Evolutionary conservation across 805 yeast species (phyloP).

Genomic region (Blastobotrys muscicola): DNA sequence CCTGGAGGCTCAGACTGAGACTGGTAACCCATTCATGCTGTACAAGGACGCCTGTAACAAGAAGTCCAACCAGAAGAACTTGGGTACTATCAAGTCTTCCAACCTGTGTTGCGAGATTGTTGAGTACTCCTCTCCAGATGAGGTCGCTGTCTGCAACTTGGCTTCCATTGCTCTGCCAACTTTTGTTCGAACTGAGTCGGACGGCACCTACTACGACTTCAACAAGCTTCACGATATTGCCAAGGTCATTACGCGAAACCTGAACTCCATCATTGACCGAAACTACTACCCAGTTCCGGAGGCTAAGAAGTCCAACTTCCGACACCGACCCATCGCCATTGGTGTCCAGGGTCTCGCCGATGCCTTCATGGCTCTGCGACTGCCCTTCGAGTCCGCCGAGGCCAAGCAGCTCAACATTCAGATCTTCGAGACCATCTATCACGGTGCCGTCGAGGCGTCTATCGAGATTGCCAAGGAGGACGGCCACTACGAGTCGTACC

Average conservation of each 20-base stretch:
- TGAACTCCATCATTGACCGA: slow-evolving; percentile 76
- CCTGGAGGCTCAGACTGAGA: slow-evolving; percentile 86
- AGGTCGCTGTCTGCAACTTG: slow-evolving; percentile 91
- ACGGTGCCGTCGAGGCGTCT: slow-evolving; percentile 84
- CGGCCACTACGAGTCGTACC: slow-evolving; percentile 65
- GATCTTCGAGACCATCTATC: slow-evolving; percentile 92
- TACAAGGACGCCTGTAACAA: slow-evolving; percentile 87
- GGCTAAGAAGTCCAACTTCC: slow-evolving; percentile 66
- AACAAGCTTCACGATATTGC: slow-evolving; percentile 62
- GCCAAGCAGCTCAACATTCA: slow-evolving; percentile 71
- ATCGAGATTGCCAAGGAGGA: slow-evolving; percentile 60
- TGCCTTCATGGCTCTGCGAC: slow-evolving; percentile 63
- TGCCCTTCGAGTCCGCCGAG: slow-evolving; percentile 77
- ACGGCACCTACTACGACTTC: slow-evolving; percentile 56
- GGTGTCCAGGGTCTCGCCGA: slow-evolving; percentile 99
- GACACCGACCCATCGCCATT: slow-evolving; percentile 87
- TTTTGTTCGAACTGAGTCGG: slow-evolving; percentile 44
- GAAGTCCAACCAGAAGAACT: slow-evolving; percentile 83
- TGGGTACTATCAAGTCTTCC: slow-evolving; percentile 88
- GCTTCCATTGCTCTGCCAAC: slow-evolving; percentile 87
- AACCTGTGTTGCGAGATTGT: slow-evolving; percentile 92
- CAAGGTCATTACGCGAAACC: slow-evolving; percentile 68
- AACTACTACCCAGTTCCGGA: slow-evolving; percentile 76
- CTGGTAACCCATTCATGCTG: slow-evolving; percentile 92
- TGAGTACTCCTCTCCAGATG: slow-evolving; percentile 85